Evolutionary conservation across 352 stramenopile species (phyloP), one percentile per base, ranked within the genome.

Genomic region (Pythium rhizo-oryzae): DNA sequence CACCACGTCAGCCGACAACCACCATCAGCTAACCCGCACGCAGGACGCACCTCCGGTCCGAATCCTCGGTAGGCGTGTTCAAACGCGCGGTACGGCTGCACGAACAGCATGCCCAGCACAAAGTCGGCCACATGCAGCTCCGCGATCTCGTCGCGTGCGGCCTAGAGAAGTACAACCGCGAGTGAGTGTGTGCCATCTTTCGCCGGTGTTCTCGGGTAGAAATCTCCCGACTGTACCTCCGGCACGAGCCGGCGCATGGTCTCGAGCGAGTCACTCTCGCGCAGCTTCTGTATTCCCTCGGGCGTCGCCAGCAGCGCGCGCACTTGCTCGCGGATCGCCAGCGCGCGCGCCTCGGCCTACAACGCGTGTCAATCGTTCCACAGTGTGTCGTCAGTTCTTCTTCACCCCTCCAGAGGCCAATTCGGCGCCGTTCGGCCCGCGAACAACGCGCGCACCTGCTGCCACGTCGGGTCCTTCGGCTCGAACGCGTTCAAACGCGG

Each of bases 71-170:
- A 94, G 11, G 85, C 75, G 35, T 79, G 56, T 58, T 89, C 79
- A 71, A 94, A 93, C 30, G 69, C 54, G 6, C 55, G 70, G 52
- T 85, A 94, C n/a, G 86, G 86, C 67, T 90, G 70, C 67, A 91
- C 81, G 63, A 89, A 93, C 43, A 94, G 75, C 73, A 94, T 81
- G 1, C 84, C 85, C 43, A 94, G 79, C 47, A 92, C 85, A 69
- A 94, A 94, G 61, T 94, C 84, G 9, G 79, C 73, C 37, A 94
- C 81, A 51, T 87, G 84, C 12, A 94, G 81, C 73, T 91, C 82
- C 13, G 80, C 64, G 44, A 94, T 91, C 53, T 92, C 83, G 52
- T 84, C 82, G 11, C 84, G 82, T 8, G 84, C 86, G 15, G 70
- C 74, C 82, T 92, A 18, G 8, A 57, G 8, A 28, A 33, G 28